Evolutionary conservation across 176 grass and related monocot genomes (phyloP), one percentile per base, ranked within the genome.

Genomic region (Raddia distichophylla): DNA sequence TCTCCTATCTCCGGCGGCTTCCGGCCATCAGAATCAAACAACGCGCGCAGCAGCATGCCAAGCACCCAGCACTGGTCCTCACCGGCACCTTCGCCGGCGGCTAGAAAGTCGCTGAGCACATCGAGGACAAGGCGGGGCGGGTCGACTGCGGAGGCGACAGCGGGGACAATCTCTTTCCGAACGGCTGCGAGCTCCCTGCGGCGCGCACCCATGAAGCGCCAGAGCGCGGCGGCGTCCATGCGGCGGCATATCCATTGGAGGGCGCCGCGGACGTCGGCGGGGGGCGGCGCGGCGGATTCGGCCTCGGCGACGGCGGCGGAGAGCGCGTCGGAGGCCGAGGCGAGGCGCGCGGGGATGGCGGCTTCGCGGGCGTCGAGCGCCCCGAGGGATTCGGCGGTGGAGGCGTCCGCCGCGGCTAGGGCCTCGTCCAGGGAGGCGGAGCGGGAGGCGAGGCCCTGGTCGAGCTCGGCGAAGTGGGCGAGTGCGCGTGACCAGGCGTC

Each of bases 171-270:
- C 79, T 91, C 89, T 45, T 55, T 80, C 46, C 89, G 84, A 34
- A 94, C 66, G 17, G 18, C 65, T 10, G 64, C 6, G 40, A 92
- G 85, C 79, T 91, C 85, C 75, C 74, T 55, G 51, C 80, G 82
- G n/a, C 77, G 89, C 42, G 87, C 72, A 3, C 62, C 73, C 75
- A 91, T 78, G 69, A 91, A 89, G 8, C 89, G 75, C 94, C 89
- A 94, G 32, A 97, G 78, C 8, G 86, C 80, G 3, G 82, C 8
- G 6, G 91, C 82, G 49, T 97, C 94, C 91, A 97, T 94, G 17
- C 91, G 89, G 78, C 84, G 89, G 79, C 89, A 90, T 5, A 92
- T 87, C 91, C 94, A 97, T 44, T 83, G 83, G 64, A 97, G 89
- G 56, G 89, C 67, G 34, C 85, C 82, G 3, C 72, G 79, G 56